Base-by-base conservation (phyloP, 2,329 filamentous ascomycete species). In the Alternaria consortialis region DNA sequence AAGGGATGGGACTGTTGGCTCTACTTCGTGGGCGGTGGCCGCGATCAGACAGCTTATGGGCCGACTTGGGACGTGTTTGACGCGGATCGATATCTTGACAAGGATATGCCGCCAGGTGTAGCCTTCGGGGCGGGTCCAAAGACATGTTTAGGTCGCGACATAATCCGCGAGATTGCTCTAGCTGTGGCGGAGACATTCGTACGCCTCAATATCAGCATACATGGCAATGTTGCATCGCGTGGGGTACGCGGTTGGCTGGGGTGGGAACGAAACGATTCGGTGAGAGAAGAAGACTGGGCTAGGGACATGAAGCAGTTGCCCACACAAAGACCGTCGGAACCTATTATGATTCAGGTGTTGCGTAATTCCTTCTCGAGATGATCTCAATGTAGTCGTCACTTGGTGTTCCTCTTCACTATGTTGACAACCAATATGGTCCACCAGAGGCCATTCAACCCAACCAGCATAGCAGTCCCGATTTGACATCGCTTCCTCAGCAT, bases 401-500 rank as follows among this genome's bases (percentile, higher is more conserved):
- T 20, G 20, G 20, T 20, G 20, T 20, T 20, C 20, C 20, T 50
- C 31, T 50, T 50, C 29, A 17, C 17, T 50, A 50, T 6, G 29
- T 50, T 25, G 31, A 36, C 20, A 32, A 29, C 29, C 29, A 50
- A 8, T 11, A 50, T 50, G 20, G 31, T 25, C 46, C 46, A 50
- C 46, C 46, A 50, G 12, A 50, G 20, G 34, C 6, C 46, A 32
- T 50, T 50, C 29, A 50, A 20, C 31, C 46, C 46, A 23, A 50
- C 46, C 12, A 50, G 46, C 46, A 34, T 50, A 50, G 46, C 46
- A 5, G 46, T 50, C 7, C 46, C 46, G 20, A 50, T 36, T 27
- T 50, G 46, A 36, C 46, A 50, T 50, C 46, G 31, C 34, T 34
- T 50, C 13, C 46, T 50, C 13, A 50, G 17, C 46, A 50, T 50